Evolutionary conservation across 176 grass and related monocot species (phyloP).

Genomic region (Paspalum vaginatum): DNA sequence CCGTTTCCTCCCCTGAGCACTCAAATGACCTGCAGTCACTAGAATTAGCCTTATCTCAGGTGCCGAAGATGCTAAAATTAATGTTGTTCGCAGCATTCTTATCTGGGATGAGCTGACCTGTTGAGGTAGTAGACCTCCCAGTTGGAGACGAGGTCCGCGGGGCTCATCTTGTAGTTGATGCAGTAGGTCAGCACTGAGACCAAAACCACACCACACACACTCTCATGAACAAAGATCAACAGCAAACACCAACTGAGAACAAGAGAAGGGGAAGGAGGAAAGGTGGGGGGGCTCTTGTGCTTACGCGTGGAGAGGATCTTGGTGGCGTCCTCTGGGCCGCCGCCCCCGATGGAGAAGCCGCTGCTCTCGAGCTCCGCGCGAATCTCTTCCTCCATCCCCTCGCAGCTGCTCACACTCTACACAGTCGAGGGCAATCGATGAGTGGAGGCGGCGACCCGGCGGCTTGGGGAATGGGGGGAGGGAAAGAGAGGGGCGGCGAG

Average conservation of each 20-base stretch:
- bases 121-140: constrained; percentile 97
- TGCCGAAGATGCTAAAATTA: constrained; percentile 17
- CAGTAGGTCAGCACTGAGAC: constrained; percentile 85
- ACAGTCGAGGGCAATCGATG: not conserved
- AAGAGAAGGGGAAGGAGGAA: not conserved
- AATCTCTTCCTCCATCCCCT: constrained; percentile 86
- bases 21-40: not conserved
- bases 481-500: not conserved
- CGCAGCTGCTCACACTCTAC: not conserved
- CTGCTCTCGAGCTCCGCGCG: constrained; percentile 69
- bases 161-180: constrained; percentile 93
- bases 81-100: not conserved
- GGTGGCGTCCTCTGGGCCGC: constrained; percentile 46
- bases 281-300: not conserved
- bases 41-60: not conserved
- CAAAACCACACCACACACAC: not conserved
- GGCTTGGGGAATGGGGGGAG: not conserved
- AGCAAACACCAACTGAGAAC: not conserved
- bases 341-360: constrained; percentile 80
- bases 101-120: constrained; percentile 48
- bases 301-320: constrained; percentile 80
- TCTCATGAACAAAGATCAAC: not conserved
- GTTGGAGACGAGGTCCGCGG: constrained; percentile 76
- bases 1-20: not conserved
- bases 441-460: not conserved